Percentiles rank a stretch among this genome's conserved stretches.
Conservation (phyloP, 1,284 basidiomycete species). For the Ustilago sp. region DNA sequence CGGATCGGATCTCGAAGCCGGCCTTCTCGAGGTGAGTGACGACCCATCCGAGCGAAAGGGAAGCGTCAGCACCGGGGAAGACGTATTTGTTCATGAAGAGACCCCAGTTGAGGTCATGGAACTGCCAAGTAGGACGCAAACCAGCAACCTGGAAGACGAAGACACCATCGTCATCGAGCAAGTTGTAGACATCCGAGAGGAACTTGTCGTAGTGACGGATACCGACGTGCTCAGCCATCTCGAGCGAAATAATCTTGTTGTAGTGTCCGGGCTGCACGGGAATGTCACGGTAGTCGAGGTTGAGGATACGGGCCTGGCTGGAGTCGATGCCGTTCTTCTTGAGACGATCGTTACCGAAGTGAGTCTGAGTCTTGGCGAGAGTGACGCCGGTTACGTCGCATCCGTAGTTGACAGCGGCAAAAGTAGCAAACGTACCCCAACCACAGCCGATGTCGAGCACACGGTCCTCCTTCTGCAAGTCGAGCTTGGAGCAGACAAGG, state of each 20-base stretch:
- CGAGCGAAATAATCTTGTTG: slow-evolving; percentile 94
- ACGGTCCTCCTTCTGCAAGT: slow-evolving; percentile 83
- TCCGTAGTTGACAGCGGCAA: slow-evolving; percentile 95
- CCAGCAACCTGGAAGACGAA: slow-evolving; percentile 98
- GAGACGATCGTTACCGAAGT: slow-evolving; percentile 91
- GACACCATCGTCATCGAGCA: slow-evolving; percentile 92
- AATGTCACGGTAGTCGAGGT: slow-evolving; percentile 94
- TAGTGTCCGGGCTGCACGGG: slow-evolving; percentile 82
- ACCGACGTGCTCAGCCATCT: slow-evolving; percentile 97
- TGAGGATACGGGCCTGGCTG: slow-evolving; percentile 87
- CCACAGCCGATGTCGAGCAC: slow-evolving; percentile 96
- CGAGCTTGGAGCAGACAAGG: slow-evolving; percentile 93
- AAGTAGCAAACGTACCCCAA: slow-evolving; percentile 95
- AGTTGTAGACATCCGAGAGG: slow-evolving; percentile 89
- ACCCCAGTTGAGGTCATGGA: slow-evolving; percentile 95
- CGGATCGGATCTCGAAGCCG: slow-evolving; percentile 95
- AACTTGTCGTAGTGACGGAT: slow-evolving; percentile 91
- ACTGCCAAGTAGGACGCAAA: slow-evolving; percentile 93
- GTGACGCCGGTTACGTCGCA: slow-evolving; percentile 97
- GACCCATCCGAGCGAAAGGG: slow-evolving; percentile 93
- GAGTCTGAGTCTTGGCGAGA: slow-evolving; percentile 87
- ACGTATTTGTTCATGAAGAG: slow-evolving; percentile 72
- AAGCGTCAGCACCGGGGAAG: slow-evolving; percentile 92
- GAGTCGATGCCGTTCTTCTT: slow-evolving; percentile 80
- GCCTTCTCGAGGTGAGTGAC: slow-evolving; percentile 82